Evolutionary conservation across 208 protist species (phyloP).

Genomic region (Acanthamoeba castellanii): DNA sequence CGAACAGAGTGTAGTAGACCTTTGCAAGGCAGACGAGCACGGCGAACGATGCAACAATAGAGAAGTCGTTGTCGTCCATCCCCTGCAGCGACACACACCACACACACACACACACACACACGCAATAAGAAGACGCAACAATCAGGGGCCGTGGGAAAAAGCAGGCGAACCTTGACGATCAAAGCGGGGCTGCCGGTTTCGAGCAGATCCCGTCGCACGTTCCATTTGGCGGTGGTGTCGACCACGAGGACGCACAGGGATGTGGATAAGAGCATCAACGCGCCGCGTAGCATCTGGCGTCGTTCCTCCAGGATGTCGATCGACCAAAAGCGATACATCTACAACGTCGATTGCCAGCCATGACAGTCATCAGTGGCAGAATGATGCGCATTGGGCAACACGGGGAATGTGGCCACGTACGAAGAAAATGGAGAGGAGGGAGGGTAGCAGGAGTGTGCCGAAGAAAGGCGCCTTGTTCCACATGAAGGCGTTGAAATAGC

Average conservation of each 20-base stretch:
- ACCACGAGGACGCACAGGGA: slow-evolving; percentile 15
- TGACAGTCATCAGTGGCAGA: background rate
- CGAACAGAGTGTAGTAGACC: slow-evolving; percentile 11
- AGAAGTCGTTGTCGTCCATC: slow-evolving; percentile 54
- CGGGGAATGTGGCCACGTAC: background rate
- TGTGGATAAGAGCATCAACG: background rate
- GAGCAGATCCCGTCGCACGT: slow-evolving; percentile 30
- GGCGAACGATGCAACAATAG: background rate
- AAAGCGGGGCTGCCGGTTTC: slow-evolving; percentile 17
- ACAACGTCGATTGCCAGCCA: too few relatives aligned
- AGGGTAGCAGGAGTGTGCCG: slow-evolving; percentile 5
- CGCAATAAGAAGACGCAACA: background rate
- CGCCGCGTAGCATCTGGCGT: slow-evolving; percentile 3
- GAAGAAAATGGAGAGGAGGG: slow-evolving; percentile 4
- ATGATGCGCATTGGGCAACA: background rate
- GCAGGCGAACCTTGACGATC: background rate
- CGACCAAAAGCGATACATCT: slow-evolving; percentile 37
- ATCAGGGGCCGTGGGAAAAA: background rate
- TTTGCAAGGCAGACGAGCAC: background rate
- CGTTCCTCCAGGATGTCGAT: slow-evolving; percentile 25
- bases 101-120: background rate
- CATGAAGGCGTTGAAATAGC: slow-evolving; percentile 56
- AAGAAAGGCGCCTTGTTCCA: slow-evolving; percentile 67
- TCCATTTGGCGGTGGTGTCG: slow-evolving; percentile 46
- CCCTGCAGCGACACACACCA: background rate